phyloP scores from a whole-genome alignment of 805 yeast genomes.

The Barnettozyma californica region DNA sequence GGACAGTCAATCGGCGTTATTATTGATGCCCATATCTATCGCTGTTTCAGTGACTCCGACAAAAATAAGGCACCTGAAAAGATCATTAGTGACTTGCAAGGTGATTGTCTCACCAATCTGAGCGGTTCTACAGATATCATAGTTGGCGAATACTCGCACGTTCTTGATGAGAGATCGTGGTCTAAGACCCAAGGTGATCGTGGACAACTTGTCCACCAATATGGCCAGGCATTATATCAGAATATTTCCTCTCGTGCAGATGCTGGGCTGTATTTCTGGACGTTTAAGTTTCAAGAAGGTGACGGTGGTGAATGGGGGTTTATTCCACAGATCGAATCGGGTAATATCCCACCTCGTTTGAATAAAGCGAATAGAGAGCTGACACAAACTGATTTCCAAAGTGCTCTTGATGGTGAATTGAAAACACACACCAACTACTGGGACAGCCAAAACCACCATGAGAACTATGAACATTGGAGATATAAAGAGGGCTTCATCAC shows the following conservation, averaged over 20 bases:
- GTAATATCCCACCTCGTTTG: constrained; percentile 41
- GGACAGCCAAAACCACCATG: constrained; percentile 51
- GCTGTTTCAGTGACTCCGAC: constrained; percentile 79
- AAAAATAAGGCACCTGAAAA: constrained; percentile 57
- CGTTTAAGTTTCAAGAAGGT: constrained; percentile 79
- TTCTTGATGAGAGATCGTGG: constrained; percentile 77
- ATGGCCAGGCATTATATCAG: constrained; percentile 51
- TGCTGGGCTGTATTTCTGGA: constrained; percentile 86
- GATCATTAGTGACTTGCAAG: constrained; percentile 52
- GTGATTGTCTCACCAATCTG: constrained; percentile 44
- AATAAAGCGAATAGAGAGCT: constrained; percentile 31
- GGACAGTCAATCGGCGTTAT: constrained; percentile 52
- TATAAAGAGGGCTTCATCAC: constrained; percentile 71
- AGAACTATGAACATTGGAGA: constrained; percentile 74
- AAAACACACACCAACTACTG: constrained; percentile 60
- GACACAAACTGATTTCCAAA: constrained; percentile 36
- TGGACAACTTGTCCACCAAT: constrained; percentile 50
- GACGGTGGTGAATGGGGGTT: constrained; percentile 98
- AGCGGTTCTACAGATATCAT: constrained; percentile 57
- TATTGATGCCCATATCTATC: constrained; percentile 79
- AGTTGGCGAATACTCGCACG: constrained; percentile 91
- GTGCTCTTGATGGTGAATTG: constrained; percentile 32
- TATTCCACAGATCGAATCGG: constrained; percentile 63
- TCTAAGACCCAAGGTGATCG: constrained; percentile 41
- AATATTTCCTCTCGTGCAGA: constrained; percentile 48